Base-by-base conservation (phyloP, 139 green algal species). In the Chlamydomonas sphaeroides region DNA sequence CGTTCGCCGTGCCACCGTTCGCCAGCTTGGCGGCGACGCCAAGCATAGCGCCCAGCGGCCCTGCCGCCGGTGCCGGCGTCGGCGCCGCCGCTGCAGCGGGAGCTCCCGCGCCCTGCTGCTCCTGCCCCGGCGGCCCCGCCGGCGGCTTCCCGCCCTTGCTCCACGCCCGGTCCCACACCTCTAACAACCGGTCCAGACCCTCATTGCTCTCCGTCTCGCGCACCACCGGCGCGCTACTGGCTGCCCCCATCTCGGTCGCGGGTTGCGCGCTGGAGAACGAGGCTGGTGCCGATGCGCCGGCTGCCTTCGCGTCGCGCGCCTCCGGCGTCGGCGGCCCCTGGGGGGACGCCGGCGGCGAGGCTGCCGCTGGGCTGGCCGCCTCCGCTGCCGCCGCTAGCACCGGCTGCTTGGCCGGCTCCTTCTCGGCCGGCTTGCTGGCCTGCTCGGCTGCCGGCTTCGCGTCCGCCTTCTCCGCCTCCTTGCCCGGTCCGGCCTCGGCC, bases 151-250 rank as follows among this genome's bases (percentile, higher is more conserved):
- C 14, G 26, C 65, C 49, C 77, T 68, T 39, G 36, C 65, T 67
- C 77, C 77, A 84, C 5, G 61, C 42, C 35, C 30, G 49, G 6
- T 84, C 77, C 77, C 77, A 84, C 15, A 15, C 65, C 25, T 26
- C 49, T 0, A 84, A 5, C 35, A 84, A 26, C 0, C 45, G 48
- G 4, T 84, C 77, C 26, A 84, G n/a, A 1, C 1, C 49, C 36
- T 42, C 30, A 45, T 75, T 63, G 20, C 18, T 67, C 3, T 45
- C 26, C 26, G 20, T 15, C 63, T 70, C 77, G 25, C 25, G 32
- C 59, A 25, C n/a, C 38, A 39, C 33, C 38, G 49, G 25, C 48
- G 7, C 32, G 74, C 74, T 80, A n/a, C n/a, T 62, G 8, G n/a
- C n/a, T n/a, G n/a, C n/a, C n/a, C n/a, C n/a, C n/a, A n/a, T n/a